These are phyloP conservation scores for Debaryomyces fabryi DNA, from an alignment of 1,139 yeast species.

Conservation along the genomic window DNA sequence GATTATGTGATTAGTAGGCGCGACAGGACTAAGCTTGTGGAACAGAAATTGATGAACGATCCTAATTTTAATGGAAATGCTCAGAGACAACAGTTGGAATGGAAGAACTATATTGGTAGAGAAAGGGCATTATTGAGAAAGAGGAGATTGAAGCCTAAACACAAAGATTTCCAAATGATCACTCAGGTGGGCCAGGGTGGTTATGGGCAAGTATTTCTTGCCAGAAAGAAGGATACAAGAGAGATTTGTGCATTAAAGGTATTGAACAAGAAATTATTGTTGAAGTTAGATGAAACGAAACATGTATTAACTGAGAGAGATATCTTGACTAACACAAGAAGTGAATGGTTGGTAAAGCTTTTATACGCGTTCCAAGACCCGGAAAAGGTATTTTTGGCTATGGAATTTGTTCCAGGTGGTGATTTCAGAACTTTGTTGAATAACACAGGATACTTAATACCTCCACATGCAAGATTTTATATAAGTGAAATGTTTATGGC, in stretches of 20 bases:
- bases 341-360: slow-evolving; percentile 94
- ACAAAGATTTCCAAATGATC: slow-evolving; percentile 92
- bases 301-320: slow-evolving; percentile 97
- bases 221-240: slow-evolving; percentile 89
- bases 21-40: slow-evolving; percentile 72
- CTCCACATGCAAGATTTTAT: slow-evolving; percentile 95
- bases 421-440: slow-evolving; percentile 93
- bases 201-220: slow-evolving; percentile 94
- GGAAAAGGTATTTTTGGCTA: slow-evolving; percentile 88
- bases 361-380: slow-evolving; percentile 94
- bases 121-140: slow-evolving; percentile 86
- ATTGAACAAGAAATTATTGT: slow-evolving; percentile 80
- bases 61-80: slow-evolving; percentile 39
- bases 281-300: slow-evolving; percentile 91
- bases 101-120: slow-evolving; percentile 81
- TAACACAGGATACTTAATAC: slow-evolving; percentile 89
- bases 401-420: slow-evolving; percentile 99
- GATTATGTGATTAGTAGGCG: slow-evolving; percentile 88
- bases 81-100: slow-evolving; percentile 63
- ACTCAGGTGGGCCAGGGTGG: slow-evolving; percentile 99
- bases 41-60: slow-evolving; percentile 53
- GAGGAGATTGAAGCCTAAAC: slow-evolving; percentile 87
- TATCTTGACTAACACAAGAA: slow-evolving; percentile 89
- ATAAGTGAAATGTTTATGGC: slow-evolving; percentile 96
- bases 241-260: slow-evolving; percentile 96